Evolutionary conservation across 495 filamentous ascomycete genomes (phyloP).

Genomic region (Podospora didyma): DNA sequence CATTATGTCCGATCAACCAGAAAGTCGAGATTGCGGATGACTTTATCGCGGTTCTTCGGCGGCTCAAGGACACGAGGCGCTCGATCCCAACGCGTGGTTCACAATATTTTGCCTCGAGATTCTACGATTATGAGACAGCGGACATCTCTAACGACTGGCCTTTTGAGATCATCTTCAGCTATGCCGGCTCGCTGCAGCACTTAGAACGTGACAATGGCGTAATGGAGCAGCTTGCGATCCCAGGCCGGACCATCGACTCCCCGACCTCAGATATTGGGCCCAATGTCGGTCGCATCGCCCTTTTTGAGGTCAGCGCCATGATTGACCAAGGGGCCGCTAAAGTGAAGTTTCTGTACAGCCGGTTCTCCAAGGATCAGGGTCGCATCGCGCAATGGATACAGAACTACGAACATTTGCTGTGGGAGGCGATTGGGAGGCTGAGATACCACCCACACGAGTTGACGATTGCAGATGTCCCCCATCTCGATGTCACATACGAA

Average conservation of each 20-base stretch:
- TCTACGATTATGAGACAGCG: conserved; percentile 41
- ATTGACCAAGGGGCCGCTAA: conserved; percentile 56
- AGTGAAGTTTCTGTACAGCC: conserved; percentile 63
- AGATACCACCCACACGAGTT: conserved; percentile 44
- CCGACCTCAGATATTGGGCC: conserved; percentile 54
- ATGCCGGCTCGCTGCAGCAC: conserved; percentile 61
- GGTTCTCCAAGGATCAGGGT: conserved; percentile 53
- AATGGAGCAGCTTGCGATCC: conserved; percentile 51
- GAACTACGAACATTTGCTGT: conserved; percentile 53
- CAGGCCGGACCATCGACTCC: conserved; percentile 33
- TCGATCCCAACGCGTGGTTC: conserved; percentile 23
- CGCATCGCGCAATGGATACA: conserved; percentile 57
- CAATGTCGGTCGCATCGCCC: conserved; percentile 54
- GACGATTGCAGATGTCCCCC: conserved; percentile 59
- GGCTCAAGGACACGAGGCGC: conserved; percentile 37
- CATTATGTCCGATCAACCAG: conserved; percentile 35
- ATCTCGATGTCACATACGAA: conserved; percentile 58
- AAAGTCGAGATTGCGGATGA: conserved; percentile 34
- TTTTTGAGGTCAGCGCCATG: conserved; percentile 61
- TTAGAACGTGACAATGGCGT: conserved; percentile 58
- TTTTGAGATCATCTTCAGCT: conserved; percentile 70
- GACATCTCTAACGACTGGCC: conserved; percentile 50
- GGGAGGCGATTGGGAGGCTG: conserved; percentile 47
- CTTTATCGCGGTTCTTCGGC: conserved; percentile 36
- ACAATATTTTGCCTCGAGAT: conserved; percentile 36